A percentile compares a stretch with the other conserved stretches of the same genome.
phyloP scores from a whole-genome alignment of 2,329 filamentous ascomycete species.

The Lasiodiplodia hormozganensis region DNA sequence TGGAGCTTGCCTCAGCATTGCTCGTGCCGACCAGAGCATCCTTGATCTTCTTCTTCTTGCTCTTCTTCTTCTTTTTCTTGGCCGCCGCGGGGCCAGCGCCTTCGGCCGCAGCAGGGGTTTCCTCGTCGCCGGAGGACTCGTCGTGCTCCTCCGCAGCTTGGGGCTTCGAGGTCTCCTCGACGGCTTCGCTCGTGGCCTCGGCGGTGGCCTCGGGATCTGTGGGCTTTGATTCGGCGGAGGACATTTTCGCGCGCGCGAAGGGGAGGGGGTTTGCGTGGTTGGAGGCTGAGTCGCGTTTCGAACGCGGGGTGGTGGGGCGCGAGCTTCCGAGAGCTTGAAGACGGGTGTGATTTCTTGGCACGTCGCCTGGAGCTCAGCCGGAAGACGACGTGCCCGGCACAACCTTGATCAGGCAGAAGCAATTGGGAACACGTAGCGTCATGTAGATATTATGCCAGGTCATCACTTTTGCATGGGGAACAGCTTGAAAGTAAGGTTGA shows the following conservation, averaged over 20 bases:
- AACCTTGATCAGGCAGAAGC: background rate
- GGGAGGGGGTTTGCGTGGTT: background rate
- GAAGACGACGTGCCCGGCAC: background rate
- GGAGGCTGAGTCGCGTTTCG: constrained; percentile 14
- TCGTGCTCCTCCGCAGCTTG: constrained; percentile 44
- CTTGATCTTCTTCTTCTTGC: constrained; percentile 68
- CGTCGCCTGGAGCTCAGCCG: background rate
- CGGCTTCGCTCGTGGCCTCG: constrained; percentile 47
- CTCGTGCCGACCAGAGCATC: constrained; percentile 47
- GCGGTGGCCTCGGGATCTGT: constrained; percentile 61
- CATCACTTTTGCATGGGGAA: background rate
- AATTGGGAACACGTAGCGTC: background rate
- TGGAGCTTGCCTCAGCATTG: constrained; percentile 34
- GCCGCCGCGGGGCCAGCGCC: constrained; percentile 31
- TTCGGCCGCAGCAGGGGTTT: constrained; percentile 40
- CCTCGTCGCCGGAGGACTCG: constrained; percentile 43
- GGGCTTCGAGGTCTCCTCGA: constrained; percentile 33
- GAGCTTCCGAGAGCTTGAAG: constrained; percentile 8
- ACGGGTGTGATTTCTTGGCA: constrained; percentile 11
- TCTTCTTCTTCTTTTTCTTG: constrained; percentile 69
- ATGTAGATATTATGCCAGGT: background rate
- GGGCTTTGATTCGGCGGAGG: constrained; percentile 63
- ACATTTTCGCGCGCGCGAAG: constrained; percentile 22
- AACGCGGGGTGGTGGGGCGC: constrained; percentile 28
- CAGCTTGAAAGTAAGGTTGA: background rate